Base-by-base conservation (phyloP, 257 asterid species). In the Hygrophila difformis region DNA sequence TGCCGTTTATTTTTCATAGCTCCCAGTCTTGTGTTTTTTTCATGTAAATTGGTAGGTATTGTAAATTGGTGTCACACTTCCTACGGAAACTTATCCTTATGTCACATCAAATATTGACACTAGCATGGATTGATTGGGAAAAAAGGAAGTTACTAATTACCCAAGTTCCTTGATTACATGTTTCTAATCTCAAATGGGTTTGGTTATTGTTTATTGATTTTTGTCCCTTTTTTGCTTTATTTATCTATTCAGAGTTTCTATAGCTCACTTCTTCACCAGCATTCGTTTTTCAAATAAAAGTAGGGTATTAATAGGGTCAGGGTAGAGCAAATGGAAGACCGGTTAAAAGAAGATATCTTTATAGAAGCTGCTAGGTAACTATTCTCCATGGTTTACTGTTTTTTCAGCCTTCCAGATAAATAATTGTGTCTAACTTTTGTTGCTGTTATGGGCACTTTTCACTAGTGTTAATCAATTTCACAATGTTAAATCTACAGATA, bases 261-360 rank as follows among this genome's bases (percentile, higher is more conserved):
- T 46, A 44, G 56, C 15, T 33, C 54, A 49, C 56, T 49, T 63
- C 57, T 66, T 68, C 63, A 49, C 64, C 57, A 36, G 54, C 70
- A 58, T 59, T 47, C 67, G 49, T 62, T 69, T 71, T 72, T 68
- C 74, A 50, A 72, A 69, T 72, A 70, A 72, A 84, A 73, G 74
- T 79, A 88, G 97, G 97, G 97, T 60, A 88, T 88, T 69, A 88
- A 84, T 76, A 84, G 97, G 85, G 70, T 59, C 72, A 79, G 97
- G 75, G 81, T 84, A 60, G 97, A 88, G 75, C 94, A 88, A 79
- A 88, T 88, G 97, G 97, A 88, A 80, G 81, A 84, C 69, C 83
- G 97, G 29, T 63, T 88, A 76, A 88, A 82, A 76, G 94, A 79
- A 72, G 97, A 84, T 70, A 68, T 84, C 67, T 69, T 88, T 49